These are phyloP conservation scores for Verticillium isaacii DNA, from an alignment of 2,329 filamentous ascomycete genomes.

Conservation along the genomic window DNA sequence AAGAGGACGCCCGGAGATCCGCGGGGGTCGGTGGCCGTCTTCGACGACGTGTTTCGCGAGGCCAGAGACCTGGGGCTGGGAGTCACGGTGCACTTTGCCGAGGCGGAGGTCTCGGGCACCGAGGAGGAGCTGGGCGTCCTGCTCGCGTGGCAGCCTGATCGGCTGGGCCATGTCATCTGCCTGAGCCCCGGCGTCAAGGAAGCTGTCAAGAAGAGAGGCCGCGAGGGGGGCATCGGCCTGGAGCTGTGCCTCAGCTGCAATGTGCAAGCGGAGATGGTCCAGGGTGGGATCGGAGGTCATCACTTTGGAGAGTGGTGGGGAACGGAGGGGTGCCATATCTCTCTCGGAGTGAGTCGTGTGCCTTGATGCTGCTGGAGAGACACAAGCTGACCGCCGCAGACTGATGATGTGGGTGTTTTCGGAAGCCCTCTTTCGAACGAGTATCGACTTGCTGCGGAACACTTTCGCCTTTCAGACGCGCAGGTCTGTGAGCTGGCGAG, in stretches of 20 bases:
- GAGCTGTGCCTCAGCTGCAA: constrained; percentile 81
- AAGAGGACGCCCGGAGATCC: constrained; percentile 46
- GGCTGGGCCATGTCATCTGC: constrained; percentile 77
- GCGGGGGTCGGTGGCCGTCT: constrained; percentile 54
- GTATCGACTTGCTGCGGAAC: constrained; percentile 65
- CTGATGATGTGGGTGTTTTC: constrained; percentile 80
- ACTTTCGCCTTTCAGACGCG: constrained; percentile 54
- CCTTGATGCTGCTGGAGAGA: background rate
- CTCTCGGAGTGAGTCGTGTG: constrained; percentile 58
- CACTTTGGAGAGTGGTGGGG: constrained; percentile 73
- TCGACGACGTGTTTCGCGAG: constrained; percentile 52
- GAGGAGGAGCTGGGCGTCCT: constrained; percentile 58
- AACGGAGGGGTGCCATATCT: constrained; percentile 53
- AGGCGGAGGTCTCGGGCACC: constrained; percentile 53
- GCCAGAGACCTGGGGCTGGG: constrained; percentile 53
- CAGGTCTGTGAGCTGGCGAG: constrained; percentile 52
- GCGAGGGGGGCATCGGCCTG: constrained; percentile 55
- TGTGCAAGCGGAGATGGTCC: constrained; percentile 68
- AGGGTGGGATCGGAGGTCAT: constrained; percentile 61
- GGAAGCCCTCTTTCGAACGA: constrained; percentile 73
- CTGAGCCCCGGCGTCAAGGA: constrained; percentile 55
- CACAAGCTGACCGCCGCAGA: constrained; percentile 40
- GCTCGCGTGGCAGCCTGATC: constrained; percentile 60
- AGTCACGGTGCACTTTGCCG: constrained; percentile 75
- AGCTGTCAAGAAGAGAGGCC: constrained; percentile 4